These are phyloP conservation scores for Medicago ruthenica DNA, from an alignment of 306 rosid genomes.

Conservation along the genomic window DNA sequence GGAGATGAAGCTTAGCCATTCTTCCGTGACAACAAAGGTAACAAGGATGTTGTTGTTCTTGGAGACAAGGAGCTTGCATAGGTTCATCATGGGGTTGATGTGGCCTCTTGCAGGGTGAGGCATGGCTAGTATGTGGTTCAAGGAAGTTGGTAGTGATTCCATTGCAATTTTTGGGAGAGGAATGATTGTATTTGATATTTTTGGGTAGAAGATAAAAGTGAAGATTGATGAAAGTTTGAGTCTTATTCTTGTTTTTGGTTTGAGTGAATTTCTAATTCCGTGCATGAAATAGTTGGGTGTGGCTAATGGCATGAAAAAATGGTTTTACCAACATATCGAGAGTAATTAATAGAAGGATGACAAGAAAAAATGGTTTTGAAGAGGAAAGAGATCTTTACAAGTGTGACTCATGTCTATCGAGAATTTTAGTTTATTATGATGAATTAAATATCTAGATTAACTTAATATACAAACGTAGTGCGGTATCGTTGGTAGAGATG, in stretches of 20 bases:
- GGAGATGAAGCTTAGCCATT: constrained; percentile 53
- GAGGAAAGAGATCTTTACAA: no score
- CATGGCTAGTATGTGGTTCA: constrained; percentile 51
- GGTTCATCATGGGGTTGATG: constrained; percentile 58
- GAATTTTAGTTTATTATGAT: no score
- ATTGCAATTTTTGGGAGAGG: background rate
- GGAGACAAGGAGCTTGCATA: constrained; percentile 40
- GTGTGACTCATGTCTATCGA: no score
- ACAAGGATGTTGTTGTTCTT: constrained; percentile 33
- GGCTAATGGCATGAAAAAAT: background rate
- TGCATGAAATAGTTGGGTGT: background rate
- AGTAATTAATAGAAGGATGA: no score
- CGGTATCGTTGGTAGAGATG: no score
- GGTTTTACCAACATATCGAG: no score
- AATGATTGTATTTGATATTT: background rate
- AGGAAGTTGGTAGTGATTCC: constrained; percentile 3
- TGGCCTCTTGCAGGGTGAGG: constrained; percentile 58
- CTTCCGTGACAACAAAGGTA: constrained; percentile 55
- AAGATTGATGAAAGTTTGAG: background rate
- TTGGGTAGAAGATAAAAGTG: background rate
- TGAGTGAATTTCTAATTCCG: background rate
- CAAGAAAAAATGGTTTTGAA: no score
- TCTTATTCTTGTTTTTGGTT: background rate
- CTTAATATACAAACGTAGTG: no score
- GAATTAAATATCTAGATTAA: no score